A percentile compares a stretch with the other conserved stretches of the same genome.
phyloP scores from a whole-genome alignment of 2,329 filamentous ascomycete genomes.

The Samsoniella hepiali region DNA sequence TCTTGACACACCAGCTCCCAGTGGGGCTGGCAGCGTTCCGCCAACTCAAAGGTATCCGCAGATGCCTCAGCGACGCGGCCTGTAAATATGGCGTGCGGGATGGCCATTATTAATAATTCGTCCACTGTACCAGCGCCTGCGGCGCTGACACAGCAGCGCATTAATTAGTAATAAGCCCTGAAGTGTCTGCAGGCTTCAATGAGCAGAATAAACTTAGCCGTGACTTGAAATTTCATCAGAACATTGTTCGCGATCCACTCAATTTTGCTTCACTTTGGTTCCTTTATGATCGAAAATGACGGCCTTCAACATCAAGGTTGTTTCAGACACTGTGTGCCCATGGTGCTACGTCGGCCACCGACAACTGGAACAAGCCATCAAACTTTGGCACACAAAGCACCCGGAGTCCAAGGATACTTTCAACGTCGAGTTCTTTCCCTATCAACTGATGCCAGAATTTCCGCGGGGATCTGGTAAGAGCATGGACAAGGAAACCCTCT shows the following conservation, averaged over 20 bases:
- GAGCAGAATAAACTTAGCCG: not conserved
- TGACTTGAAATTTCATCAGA: not conserved
- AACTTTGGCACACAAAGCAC: constrained; percentile 37
- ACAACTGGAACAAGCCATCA: constrained; percentile 45
- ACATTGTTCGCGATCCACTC: not conserved
- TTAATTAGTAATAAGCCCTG: not conserved
- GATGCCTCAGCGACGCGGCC: no score
- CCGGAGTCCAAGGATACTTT: constrained; percentile 57
- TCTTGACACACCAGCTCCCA: no score
- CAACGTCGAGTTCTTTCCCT: constrained; percentile 45
- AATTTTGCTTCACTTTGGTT: not conserved
- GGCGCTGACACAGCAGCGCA: not conserved
- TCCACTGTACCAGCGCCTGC: not conserved
- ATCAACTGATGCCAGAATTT: constrained; percentile 40
- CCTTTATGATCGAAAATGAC: constrained; percentile 53
- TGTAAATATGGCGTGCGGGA: not conserved
- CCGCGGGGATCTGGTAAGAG: constrained; percentile 30
- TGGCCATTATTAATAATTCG: constrained; percentile 11
- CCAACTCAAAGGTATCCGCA: no score
- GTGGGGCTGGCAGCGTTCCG: no score
- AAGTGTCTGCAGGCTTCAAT: not conserved
- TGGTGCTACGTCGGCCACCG: constrained; percentile 50
- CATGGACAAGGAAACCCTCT: constrained; percentile 38
- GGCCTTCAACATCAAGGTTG: constrained; percentile 42
- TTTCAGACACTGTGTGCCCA: constrained; percentile 50